phyloP scores from a whole-genome alignment of 257 asterid species.

The Solanum appendiculatum region DNA sequence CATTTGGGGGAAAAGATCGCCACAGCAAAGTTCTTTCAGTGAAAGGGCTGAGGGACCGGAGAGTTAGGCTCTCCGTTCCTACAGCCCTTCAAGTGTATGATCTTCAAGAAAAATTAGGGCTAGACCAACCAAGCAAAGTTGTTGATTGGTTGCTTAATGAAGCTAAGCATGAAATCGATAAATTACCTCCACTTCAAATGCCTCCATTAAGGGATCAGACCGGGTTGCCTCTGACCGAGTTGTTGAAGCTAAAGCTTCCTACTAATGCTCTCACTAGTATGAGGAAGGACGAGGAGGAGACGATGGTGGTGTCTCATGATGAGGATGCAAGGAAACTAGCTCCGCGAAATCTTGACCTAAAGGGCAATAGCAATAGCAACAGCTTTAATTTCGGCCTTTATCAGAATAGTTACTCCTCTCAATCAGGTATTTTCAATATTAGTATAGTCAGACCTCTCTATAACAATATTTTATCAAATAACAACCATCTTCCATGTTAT shows the following conservation, averaged over 20 bases:
- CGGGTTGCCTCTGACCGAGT: background rate
- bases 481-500: background rate
- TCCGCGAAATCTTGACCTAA: background rate
- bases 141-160: slow-evolving; percentile 78
- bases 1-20: slow-evolving; percentile 71
- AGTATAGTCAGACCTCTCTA: background rate
- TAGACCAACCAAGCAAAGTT: slow-evolving; percentile 80
- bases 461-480: background rate
- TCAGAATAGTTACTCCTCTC: background rate
- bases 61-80: slow-evolving; percentile 58
- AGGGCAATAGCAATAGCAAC: background rate
- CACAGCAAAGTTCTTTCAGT: slow-evolving; percentile 75
- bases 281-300: background rate
- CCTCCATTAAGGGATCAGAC: background rate
- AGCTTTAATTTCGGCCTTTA: background rate
- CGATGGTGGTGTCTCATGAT: background rate
- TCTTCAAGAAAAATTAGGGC: slow-evolving; percentile 64
- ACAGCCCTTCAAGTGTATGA: slow-evolving; percentile 69
- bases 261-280: background rate
- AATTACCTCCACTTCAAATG: background rate
- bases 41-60: slow-evolving; percentile 63
- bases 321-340: background rate
- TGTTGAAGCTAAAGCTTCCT: background rate
- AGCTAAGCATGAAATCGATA: slow-evolving; percentile 19
- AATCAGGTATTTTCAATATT: background rate